These are phyloP conservation scores for Naegleria lovaniensis DNA, from an alignment of 208 protist species.

Conservation along the genomic window DNA sequence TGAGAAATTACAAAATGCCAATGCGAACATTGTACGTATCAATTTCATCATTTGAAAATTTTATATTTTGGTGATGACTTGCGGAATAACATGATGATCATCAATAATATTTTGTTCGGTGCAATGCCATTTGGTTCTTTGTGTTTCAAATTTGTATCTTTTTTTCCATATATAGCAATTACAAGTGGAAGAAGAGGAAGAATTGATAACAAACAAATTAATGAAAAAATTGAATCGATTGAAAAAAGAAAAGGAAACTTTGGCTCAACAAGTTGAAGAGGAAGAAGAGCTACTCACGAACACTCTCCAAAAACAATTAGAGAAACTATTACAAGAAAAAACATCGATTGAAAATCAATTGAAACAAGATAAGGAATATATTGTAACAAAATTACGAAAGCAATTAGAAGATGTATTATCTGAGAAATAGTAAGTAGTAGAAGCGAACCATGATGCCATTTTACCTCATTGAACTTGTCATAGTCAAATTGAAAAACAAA, in stretches of 20 bases:
- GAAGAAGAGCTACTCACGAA: constrained; percentile 68
- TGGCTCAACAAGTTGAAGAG: constrained; percentile 53
- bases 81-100: too few relatives aligned
- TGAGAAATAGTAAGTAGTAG: constrained; percentile 43
- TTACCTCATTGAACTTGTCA: background rate
- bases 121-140: too few relatives aligned
- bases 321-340: constrained; percentile 48
- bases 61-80: too few relatives aligned
- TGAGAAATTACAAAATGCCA: constrained; percentile 24
- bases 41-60: background rate
- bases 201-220: constrained; percentile 60
- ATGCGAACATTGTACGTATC: background rate
- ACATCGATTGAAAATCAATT: constrained; percentile 52
- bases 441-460: background rate
- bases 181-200: constrained; percentile 56
- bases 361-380: constrained; percentile 57
- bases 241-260: constrained; percentile 55
- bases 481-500: constrained; percentile 1
- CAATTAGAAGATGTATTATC: constrained; percentile 42
- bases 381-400: constrained; percentile 57
- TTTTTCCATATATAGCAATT: constrained; percentile 33
- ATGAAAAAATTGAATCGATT: constrained; percentile 58
- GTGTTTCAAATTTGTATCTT: background rate
- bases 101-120: too few relatives aligned
- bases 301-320: constrained; percentile 57